These are phyloP conservation scores for Magnolia officinalis DNA, from an alignment of 164 flowering plant genomes.

Conservation along the genomic window DNA sequence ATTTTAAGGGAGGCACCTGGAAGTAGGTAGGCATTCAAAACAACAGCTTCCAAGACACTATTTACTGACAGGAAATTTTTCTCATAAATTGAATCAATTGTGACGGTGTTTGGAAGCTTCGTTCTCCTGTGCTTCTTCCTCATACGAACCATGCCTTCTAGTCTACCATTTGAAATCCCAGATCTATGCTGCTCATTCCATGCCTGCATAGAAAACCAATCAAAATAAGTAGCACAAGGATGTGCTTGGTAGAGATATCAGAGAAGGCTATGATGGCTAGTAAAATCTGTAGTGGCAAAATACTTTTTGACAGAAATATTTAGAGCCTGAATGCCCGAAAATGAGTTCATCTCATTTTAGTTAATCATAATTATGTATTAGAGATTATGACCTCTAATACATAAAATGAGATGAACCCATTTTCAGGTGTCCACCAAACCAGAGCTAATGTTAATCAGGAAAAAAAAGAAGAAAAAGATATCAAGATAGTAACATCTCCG, in stretches of 20 bases:
- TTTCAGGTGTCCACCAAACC: too few species aligned
- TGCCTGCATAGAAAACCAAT: slow-evolving; percentile 41
- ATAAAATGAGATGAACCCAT: too few species aligned
- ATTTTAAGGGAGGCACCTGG: slow-evolving; percentile 51
- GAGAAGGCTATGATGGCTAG: neutral
- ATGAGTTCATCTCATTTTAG: too few species aligned
- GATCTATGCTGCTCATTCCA: slow-evolving; percentile 68
- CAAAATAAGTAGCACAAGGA: neutral
- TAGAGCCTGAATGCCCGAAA: neutral
- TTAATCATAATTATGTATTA: too few species aligned
- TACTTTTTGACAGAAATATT: neutral
- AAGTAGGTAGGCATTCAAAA: slow-evolving; percentile 65
- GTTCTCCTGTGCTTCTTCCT: slow-evolving; percentile 56
- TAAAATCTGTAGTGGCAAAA: neutral
- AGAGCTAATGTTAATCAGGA: too few species aligned
- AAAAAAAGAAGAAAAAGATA: too few species aligned
- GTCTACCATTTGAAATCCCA: slow-evolving; percentile 47
- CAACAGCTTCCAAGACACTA: slow-evolving; percentile 73
- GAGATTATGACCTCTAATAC: too few species aligned
- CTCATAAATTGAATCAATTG: slow-evolving; percentile 79
- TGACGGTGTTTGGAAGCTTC: slow-evolving; percentile 64
- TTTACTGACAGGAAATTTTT: slow-evolving; percentile 67
- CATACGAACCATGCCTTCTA: slow-evolving; percentile 45
- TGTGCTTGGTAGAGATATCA: neutral
- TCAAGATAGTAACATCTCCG: too few species aligned